Conservation (phyloP, 805 yeast genomes). For the Maudiozyma pseudohumilis region DNA sequence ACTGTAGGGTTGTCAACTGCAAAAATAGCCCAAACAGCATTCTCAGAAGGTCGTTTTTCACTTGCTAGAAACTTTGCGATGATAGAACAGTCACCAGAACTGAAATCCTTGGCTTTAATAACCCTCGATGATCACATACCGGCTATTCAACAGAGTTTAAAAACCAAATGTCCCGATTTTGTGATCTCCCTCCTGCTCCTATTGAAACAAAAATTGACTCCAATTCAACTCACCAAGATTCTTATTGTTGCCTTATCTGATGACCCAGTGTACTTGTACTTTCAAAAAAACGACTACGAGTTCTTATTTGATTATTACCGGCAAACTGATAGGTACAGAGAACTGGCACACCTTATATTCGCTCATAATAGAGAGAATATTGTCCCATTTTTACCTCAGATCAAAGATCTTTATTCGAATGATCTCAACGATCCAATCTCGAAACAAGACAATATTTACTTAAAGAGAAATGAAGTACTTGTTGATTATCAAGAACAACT, state of each 20-base stretch:
- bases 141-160: constrained; percentile 60
- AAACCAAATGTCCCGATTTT: constrained; percentile 50
- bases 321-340: constrained; percentile 51
- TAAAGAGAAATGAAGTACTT: constrained; percentile 38
- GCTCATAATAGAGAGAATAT: constrained; percentile 21
- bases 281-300: constrained; percentile 29
- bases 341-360: constrained; percentile 36
- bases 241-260: constrained; percentile 36
- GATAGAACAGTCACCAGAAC: constrained; percentile 48
- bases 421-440: constrained; percentile 8
- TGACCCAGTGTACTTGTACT: constrained; percentile 26
- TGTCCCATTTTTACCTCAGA: constrained; percentile 28
- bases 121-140: constrained; percentile 62
- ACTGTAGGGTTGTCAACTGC: constrained; percentile 33
- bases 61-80: constrained; percentile 60
- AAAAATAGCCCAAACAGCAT: constrained; percentile 19
- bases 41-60: constrained; percentile 58
- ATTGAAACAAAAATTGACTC: constrained; percentile 42
- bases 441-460: constrained; percentile 12
- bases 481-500: constrained; percentile 37
- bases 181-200: constrained; percentile 37
- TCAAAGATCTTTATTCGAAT: constrained; percentile 22
- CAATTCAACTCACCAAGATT: constrained; percentile 60
- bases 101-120: constrained; percentile 54
- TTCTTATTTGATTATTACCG: constrained; percentile 46